Evolutionary conservation across 2,329 filamentous ascomycete genomes (phyloP).

Genomic region (Aspergillus floridensis): DNA sequence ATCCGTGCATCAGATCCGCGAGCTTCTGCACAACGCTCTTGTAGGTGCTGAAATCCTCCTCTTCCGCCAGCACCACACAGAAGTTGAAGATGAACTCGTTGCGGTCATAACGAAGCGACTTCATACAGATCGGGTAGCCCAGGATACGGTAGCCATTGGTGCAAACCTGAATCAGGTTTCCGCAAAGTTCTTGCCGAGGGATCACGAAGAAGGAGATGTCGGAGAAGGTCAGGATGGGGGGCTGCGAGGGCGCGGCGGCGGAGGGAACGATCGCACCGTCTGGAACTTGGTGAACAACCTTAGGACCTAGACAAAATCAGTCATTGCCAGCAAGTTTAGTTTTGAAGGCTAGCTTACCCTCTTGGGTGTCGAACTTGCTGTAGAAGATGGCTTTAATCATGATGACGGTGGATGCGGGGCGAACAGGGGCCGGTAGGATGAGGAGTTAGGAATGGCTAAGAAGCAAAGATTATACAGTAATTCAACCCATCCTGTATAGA

Average conservation of each 20-base stretch:
- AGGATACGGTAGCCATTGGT: constrained; percentile 77
- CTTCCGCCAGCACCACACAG: constrained; percentile 72
- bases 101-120: constrained; percentile 75
- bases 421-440: neutral
- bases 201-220: constrained; percentile 90
- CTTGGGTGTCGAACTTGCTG: constrained; percentile 62
- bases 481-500: neutral
- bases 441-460: neutral
- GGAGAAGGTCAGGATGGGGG: constrained; percentile 78
- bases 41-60: constrained; percentile 71
- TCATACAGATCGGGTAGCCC: constrained; percentile 85
- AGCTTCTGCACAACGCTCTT: constrained; percentile 83
- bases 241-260: constrained; percentile 47
- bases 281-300: constrained; percentile 64
- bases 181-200: constrained; percentile 90
- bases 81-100: constrained; percentile 99
- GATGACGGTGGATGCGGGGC: constrained; percentile 20
- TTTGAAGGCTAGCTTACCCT: constrained; percentile 38
- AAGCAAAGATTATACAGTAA: neutral
- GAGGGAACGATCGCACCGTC: constrained; percentile 55
- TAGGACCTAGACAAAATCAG: constrained; percentile 49
- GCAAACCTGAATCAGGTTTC: constrained; percentile 72
- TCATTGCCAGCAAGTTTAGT: constrained; percentile 4
- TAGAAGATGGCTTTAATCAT: constrained; percentile 67
- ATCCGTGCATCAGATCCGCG: constrained; percentile 77